A percentile compares a stretch with the other conserved stretches of the same genome.
Evolutionary conservation across 2,329 filamentous ascomycete species (phyloP).

Genomic region (Onygenales sp.): DNA sequence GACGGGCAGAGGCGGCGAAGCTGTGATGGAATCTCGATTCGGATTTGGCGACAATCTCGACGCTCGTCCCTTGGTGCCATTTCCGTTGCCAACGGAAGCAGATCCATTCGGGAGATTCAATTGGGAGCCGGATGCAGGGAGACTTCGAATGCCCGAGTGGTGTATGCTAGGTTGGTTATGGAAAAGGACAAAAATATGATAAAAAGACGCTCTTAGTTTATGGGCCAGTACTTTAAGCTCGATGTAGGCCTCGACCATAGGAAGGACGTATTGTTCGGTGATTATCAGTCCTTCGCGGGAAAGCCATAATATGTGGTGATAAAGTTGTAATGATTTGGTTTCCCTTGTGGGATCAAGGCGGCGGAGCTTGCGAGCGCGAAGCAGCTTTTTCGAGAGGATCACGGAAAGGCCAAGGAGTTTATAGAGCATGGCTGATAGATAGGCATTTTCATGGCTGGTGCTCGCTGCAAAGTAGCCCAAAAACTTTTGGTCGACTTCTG

Average conservation of each 20-base stretch:
- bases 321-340: slow-evolving; percentile 70
- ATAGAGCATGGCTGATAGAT: slow-evolving; percentile 68
- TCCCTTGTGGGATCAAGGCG: slow-evolving; percentile 70
- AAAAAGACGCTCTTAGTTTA: slow-evolving; percentile 88
- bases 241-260: slow-evolving; percentile 66
- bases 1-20: slow-evolving; percentile 36
- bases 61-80: background rate
- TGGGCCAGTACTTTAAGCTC: slow-evolving; percentile 84
- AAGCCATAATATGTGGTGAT: slow-evolving; percentile 91
- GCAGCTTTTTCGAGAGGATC: slow-evolving; percentile 73
- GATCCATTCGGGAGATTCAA: slow-evolving; percentile 19
- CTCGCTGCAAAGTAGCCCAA: slow-evolving; percentile 77
- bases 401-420: slow-evolving; percentile 87
- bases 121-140: slow-evolving; percentile 16
- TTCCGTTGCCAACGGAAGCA: slow-evolving; percentile 6
- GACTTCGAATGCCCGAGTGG: slow-evolving; percentile 43
- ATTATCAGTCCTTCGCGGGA: slow-evolving; percentile 83
- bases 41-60: slow-evolving; percentile 8
- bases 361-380: slow-evolving; percentile 72
- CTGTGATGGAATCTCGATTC: slow-evolving; percentile 32
- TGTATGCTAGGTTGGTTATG: slow-evolving; percentile 80
- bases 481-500: slow-evolving; percentile 96
- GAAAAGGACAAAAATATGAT: slow-evolving; percentile 93
- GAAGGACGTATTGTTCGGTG: slow-evolving; percentile 75
- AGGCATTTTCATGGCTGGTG: slow-evolving; percentile 66